Base-by-base conservation (phyloP, 306 rosid species). In the Urtica urens region DNA sequence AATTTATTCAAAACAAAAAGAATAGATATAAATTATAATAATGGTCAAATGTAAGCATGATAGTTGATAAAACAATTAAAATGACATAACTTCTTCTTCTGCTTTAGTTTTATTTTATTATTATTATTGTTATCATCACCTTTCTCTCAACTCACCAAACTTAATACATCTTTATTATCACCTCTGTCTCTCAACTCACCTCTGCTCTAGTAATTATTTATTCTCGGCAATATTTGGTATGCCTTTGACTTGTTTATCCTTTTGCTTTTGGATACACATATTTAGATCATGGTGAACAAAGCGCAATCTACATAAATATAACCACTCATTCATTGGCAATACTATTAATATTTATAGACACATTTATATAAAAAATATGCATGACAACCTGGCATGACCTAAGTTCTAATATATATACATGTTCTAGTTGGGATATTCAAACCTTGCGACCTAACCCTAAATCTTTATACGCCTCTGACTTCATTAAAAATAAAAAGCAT, bases 331-430 rank as follows among this genome's bases (percentile, higher is more conserved):
- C 19, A 18, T 49, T 46, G 51, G 15, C 3, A 22, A 46, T n/a
- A n/a, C n/a, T n/a, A n/a, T n/a, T n/a, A 21, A 44, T 19, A 21
- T 26, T 50, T 16, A n/a, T 21, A 43, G 12, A 44, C 0, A 44
- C 6, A 17, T 8, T 2, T 9, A 44, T 8, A 19, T 3, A 21
- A 23, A 44, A 6, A 15, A 6, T 15, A 18, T 30, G 42, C 55
- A 30, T 50, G 28, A 50, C 55, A 50, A 15, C 41, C 40, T 30
- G 42, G 30, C 42, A 50, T 50, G 55, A 16, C 42, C 27, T 50
- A 27, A 10, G 42, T 7, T 13, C 43, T 18, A 20, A 29, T 7
- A 26, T 26, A 25, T 5, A 46, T 23, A 46, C 13, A 48, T 20
- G 17, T 19, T 35, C 7, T 49, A 10, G 18, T 31, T 51, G 42